A percentile compares a stretch with the other conserved stretches of the same genome.
These are phyloP conservation scores for Salix dunnii DNA, from an alignment of 345 rosid genomes.

Conservation along the genomic window DNA sequence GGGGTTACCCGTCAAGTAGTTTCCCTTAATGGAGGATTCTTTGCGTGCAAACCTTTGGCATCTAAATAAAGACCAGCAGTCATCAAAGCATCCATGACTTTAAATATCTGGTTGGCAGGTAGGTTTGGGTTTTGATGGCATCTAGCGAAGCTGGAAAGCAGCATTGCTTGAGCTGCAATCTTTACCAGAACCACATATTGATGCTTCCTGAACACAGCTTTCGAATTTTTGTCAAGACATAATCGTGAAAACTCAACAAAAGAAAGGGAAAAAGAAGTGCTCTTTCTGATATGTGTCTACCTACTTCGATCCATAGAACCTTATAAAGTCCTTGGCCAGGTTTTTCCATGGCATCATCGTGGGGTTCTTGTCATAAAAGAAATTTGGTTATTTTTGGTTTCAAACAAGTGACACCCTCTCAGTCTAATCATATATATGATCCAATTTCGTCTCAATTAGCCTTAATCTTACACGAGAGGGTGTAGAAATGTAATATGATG, in stretches of 20 bases:
- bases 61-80: background rate
- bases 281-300: background rate
- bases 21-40: background rate
- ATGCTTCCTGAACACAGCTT: background rate
- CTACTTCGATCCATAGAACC: background rate
- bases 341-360: background rate
- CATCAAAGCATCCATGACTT: background rate
- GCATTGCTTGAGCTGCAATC: background rate
- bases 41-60: background rate
- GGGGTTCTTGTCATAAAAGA: background rate
- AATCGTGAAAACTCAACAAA: background rate
- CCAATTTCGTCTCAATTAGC: background rate
- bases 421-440: background rate
- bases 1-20: background rate
- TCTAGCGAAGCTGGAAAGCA: background rate
- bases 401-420: background rate
- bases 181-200: background rate
- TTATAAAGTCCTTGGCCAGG: background rate
- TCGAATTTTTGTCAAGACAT: slow-evolving; percentile 1
- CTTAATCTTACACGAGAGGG: background rate
- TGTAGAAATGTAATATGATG: background rate
- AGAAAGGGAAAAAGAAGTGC: background rate
- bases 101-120: background rate
- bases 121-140: background rate
- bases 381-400: background rate